Conservation (phyloP, 2,329 filamentous ascomycete species). For the Neofusicoccum umdonicola region DNA sequence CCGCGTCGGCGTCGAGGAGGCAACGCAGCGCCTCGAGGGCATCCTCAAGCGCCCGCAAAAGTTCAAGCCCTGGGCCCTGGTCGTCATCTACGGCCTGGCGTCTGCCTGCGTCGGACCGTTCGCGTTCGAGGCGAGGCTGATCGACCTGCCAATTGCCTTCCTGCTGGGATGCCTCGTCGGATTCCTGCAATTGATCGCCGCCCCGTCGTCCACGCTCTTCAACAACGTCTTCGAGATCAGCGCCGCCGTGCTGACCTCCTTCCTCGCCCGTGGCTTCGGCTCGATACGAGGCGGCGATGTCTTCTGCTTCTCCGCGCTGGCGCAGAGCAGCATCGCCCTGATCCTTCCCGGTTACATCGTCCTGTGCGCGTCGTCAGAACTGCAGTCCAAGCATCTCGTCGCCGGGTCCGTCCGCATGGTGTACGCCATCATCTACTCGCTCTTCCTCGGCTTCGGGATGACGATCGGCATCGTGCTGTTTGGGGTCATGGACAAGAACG, state of each 20-base stretch:
- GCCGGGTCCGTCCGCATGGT: constrained; percentile 54
- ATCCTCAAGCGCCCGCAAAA: constrained; percentile 60
- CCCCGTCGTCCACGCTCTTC: constrained; percentile 71
- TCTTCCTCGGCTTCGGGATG: constrained; percentile 53
- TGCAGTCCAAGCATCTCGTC: constrained; percentile 49
- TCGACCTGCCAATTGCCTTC: constrained; percentile 77
- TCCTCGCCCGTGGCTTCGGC: constrained; percentile 50
- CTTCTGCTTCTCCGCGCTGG: constrained; percentile 53
- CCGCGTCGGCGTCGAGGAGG: constrained; percentile 69
- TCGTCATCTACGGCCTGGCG: constrained; percentile 72
- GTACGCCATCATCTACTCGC: constrained; percentile 53
- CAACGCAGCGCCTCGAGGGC: constrained; percentile 59
- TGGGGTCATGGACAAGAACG: constrained; percentile 48
- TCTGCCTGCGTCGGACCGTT: constrained; percentile 76
- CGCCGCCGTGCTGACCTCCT: constrained; percentile 50
- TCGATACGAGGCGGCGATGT: constrained; percentile 45
- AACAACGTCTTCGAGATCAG: constrained; percentile 51
- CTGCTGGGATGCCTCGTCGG: constrained; percentile 72
- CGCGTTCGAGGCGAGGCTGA: constrained; percentile 71
- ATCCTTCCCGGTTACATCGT: constrained; percentile 53
- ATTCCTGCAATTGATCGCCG: constrained; percentile 69
- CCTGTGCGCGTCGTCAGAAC: constrained; percentile 49
- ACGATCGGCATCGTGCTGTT: constrained; percentile 51
- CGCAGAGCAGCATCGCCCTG: constrained; percentile 50
- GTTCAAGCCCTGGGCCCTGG: constrained; percentile 47